Evolutionary conservation across 768 basidiomycete genomes (phyloP).

Genomic region (Nidularia sp.): DNA sequence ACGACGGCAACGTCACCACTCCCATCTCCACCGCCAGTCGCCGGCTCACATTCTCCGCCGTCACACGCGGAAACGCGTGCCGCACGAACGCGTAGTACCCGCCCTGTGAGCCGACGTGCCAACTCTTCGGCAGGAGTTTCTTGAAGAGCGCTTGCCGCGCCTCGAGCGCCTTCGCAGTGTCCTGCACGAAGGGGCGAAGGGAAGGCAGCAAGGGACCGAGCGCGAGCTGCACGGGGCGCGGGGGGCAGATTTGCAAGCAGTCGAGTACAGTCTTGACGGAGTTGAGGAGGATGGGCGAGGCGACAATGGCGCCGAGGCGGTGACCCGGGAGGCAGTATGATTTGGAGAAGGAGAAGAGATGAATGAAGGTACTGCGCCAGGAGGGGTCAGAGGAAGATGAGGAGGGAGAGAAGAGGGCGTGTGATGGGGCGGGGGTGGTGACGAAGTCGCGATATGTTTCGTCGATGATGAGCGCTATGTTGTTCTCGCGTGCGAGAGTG

Average conservation of each 20-base stretch:
- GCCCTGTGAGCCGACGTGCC: conserved; percentile 63
- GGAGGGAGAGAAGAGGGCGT: conserved; percentile 44
- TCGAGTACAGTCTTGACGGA: conserved; percentile 59
- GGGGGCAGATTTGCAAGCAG: conserved; percentile 77
- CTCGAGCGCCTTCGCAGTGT: conserved; percentile 43
- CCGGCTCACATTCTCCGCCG: conserved; percentile 51
- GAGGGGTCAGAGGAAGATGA: conserved; percentile 25
- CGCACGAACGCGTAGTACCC: conserved; percentile 79
- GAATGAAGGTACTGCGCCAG: conserved; percentile 64
- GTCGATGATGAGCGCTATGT: conserved; percentile 73
- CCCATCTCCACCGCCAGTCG: conserved; percentile 60
- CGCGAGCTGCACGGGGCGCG: conserved; percentile 68
- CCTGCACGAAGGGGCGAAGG: conserved; percentile 49
- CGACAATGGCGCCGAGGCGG: conserved; percentile 69
- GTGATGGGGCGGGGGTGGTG: conserved; percentile 45
- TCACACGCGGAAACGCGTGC: conserved; percentile 50
- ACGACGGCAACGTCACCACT: conserved; percentile 61
- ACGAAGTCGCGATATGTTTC: conserved; percentile 87
- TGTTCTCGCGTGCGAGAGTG: conserved; percentile 45
- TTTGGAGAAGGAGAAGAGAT: conserved; percentile 81
- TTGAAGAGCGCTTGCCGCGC: conserved; percentile 56
- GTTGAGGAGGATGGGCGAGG: conserved; percentile 48
- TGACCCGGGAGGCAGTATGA: conserved; percentile 80
- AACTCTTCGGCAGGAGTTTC: conserved; percentile 39
- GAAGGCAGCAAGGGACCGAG: conserved; percentile 50